Evolutionary conservation across 805 yeast species (phyloP).

Genomic region (Kluyveromyces dobzhanskii): DNA sequence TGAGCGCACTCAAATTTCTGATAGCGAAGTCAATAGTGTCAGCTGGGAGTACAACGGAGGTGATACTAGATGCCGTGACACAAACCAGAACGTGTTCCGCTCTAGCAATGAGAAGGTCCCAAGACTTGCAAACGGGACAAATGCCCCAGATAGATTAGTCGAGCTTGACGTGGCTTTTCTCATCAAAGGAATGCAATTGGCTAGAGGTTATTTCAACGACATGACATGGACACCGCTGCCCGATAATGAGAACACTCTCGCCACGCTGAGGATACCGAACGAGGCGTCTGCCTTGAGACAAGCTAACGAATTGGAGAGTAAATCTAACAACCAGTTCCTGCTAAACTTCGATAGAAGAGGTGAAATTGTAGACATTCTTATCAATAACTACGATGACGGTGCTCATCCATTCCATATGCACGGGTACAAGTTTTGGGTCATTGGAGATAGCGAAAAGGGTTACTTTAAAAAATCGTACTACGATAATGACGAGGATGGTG

Average conservation of each 20-base stretch:
- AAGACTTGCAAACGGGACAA: slow-evolving; percentile 11
- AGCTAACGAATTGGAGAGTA: slow-evolving; percentile 11
- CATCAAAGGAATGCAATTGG: slow-evolving; percentile 18
- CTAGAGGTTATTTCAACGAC: slow-evolving; percentile 22
- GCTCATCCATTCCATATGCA: slow-evolving; percentile 59
- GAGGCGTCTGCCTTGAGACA: slow-evolving; percentile 7
- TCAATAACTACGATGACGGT: slow-evolving; percentile 62
- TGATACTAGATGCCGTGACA: slow-evolving; percentile 20
- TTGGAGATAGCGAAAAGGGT: slow-evolving; percentile 18
- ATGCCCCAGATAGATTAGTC: slow-evolving; percentile 10
- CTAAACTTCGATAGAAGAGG: slow-evolving; percentile 12
- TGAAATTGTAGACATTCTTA: slow-evolving; percentile 43
- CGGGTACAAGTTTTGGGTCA: slow-evolving; percentile 33
- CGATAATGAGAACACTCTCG: slow-evolving; percentile 14
- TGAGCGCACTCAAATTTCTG: not conserved
- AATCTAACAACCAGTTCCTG: slow-evolving; percentile 13
- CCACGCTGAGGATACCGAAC: slow-evolving; percentile 6
- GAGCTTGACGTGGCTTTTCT: slow-evolving; percentile 21
- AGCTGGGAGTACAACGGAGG: slow-evolving; percentile 15
- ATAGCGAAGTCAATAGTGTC: slow-evolving; percentile 5
- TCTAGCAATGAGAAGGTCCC: slow-evolving; percentile 19
- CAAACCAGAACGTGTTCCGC: slow-evolving; percentile 18
- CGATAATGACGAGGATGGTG: slow-evolving; percentile 34
- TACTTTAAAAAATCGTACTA: slow-evolving; percentile 17
- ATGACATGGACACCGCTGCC: slow-evolving; percentile 16